phyloP scores from a whole-genome alignment of 2,329 filamentous ascomycete species.

The Stagonosporopsis chrysanthemi region DNA sequence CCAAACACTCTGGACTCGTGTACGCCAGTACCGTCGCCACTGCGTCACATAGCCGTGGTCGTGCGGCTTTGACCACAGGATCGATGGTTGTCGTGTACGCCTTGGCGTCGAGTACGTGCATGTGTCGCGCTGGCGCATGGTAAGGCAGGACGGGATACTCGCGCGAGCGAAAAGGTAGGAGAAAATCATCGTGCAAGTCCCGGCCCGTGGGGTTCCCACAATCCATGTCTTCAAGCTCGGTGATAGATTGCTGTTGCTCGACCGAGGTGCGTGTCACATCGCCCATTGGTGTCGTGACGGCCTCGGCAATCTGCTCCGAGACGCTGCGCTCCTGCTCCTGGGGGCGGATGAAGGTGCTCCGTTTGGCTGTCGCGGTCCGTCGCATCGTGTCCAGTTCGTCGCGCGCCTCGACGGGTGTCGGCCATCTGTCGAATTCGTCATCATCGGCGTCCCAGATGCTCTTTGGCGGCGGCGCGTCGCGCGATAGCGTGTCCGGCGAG shows the following conservation, averaged over 20 bases:
- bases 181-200: constrained; percentile 24
- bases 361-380: constrained; percentile 7
- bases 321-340: background rate
- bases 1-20: constrained; percentile 18
- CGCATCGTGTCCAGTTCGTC: constrained; percentile 9
- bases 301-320: constrained; percentile 5
- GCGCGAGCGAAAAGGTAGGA: constrained; percentile 12
- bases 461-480: constrained; percentile 3
- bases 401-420: constrained; percentile 3
- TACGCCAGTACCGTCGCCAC: constrained; percentile 24
- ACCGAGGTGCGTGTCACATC: background rate
- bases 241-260: constrained; percentile 6
- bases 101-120: constrained; percentile 23
- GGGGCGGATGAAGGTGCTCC: constrained; percentile 2
- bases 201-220: constrained; percentile 15
- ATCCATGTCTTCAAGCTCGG: constrained; percentile 22
- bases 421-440: constrained; percentile 24
- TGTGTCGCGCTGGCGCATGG: constrained; percentile 1
- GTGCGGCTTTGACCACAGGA: constrained; percentile 12
- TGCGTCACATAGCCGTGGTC: constrained; percentile 26
- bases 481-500: background rate
- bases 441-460: constrained; percentile 25
- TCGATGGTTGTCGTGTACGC: constrained; percentile 14
- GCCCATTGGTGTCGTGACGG: constrained; percentile 1
- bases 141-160: constrained; percentile 3